Conservation (phyloP, 1,284 basidiomycete species). For the Gomphus bonarii region DNA sequence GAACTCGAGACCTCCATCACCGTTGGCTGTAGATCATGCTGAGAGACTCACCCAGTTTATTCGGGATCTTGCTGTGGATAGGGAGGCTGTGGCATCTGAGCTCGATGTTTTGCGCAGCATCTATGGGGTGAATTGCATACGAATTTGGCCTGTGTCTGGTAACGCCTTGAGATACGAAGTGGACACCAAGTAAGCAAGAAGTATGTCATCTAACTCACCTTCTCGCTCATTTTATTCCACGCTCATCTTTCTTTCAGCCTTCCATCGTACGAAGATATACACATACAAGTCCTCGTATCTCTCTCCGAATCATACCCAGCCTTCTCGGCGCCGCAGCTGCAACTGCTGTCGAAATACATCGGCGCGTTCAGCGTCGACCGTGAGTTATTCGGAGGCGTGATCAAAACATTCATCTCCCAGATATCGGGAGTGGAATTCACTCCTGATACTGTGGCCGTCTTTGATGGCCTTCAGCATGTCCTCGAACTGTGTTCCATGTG, state of each 20-base stretch:
- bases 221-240: conserved; percentile 11
- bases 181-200: conserved; percentile 30
- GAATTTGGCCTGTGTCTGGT: conserved; percentile 34
- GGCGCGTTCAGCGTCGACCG: conserved; percentile 70
- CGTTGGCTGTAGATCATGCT: conserved; percentile 15
- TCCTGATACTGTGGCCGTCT: conserved; percentile 70
- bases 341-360: conserved; percentile 79
- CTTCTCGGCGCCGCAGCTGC: conserved; percentile 66
- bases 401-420: conserved; percentile 74
- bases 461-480: conserved; percentile 80
- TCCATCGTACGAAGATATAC: conserved; percentile 46
- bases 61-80: conserved; percentile 34
- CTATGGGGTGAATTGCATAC: conserved; percentile 62
- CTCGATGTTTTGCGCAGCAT: conserved; percentile 77
- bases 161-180: conserved; percentile 57
- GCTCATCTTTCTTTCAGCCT: conserved; percentile 31
- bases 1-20: conserved; percentile 6
- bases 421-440: conserved; percentile 62
- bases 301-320: conserved; percentile 65
- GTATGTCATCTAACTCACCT: conserved; percentile 6
- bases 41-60: conserved; percentile 36
- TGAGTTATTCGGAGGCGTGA: conserved; percentile 62
- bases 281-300: conserved; percentile 62
- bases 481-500: conserved; percentile 56
- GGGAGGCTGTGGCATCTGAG: conserved; percentile 53